Evolutionary conservation across 192 early-diverging fungal genomes (phyloP).

Genomic region (Podila epicladia): DNA sequence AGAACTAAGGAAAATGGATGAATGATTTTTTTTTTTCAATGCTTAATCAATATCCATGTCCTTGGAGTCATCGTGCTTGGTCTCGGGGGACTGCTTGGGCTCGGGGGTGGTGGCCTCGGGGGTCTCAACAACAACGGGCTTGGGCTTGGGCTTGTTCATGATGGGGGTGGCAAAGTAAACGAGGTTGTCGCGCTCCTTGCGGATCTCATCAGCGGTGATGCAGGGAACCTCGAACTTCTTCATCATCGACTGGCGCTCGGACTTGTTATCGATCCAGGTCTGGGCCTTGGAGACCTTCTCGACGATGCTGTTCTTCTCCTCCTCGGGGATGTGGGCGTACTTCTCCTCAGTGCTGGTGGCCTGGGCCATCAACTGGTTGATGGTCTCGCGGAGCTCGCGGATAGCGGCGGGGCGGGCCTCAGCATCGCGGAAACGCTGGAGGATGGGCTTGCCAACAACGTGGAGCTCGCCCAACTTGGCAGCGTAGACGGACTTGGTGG

Average conservation of each 20-base stretch:
- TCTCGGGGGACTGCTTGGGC: conserved; percentile 7
- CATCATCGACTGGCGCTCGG: conserved; percentile 77
- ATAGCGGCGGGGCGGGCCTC: conserved; percentile 90
- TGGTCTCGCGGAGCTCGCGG: conserved; percentile 80
- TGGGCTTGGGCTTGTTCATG: conserved; percentile 92
- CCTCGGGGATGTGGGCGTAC: conserved; percentile 87
- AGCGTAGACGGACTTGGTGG: conserved; percentile 90
- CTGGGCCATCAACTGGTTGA: conserved; percentile 78
- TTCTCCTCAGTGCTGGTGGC: conserved; percentile 83
- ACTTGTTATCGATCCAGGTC: conserved; percentile 88
- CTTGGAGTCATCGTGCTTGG: conserved; percentile 11
- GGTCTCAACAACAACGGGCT: conserved; percentile 56
- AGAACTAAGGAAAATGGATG: background rate
- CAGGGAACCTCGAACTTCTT: conserved; percentile 81
- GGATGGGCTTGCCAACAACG: conserved; percentile 84
- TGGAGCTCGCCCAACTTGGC: conserved; percentile 86
- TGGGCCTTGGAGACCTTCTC: conserved; percentile 80
- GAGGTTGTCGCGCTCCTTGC: conserved; percentile 76
- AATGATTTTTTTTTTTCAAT: background rate
- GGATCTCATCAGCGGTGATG: conserved; percentile 78
- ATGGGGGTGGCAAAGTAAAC: conserved; percentile 81
- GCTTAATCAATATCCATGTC: conserved; percentile 16
- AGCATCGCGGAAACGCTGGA: conserved; percentile 81
- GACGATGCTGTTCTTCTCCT: conserved; percentile 87
- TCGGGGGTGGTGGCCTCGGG: conserved; percentile 3